A percentile compares a stretch with the other conserved stretches of the same genome.
These are phyloP conservation scores for Fraxinus floribunda DNA, from an alignment of 305 asterid species.

Conservation along the genomic window DNA sequence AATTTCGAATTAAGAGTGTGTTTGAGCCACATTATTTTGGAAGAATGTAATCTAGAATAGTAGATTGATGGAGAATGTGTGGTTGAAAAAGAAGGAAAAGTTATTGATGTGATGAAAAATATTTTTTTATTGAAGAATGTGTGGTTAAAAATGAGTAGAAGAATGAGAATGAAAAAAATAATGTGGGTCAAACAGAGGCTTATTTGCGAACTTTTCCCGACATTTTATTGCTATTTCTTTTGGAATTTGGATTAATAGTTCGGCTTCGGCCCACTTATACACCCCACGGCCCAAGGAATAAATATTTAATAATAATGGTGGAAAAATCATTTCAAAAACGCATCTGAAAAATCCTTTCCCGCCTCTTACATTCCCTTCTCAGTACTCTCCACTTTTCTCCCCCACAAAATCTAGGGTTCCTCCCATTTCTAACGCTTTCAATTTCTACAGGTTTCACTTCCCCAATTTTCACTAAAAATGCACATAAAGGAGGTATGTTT, in stretches of 20 bases:
- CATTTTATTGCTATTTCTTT: too few species aligned
- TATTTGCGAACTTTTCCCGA: too few species aligned
- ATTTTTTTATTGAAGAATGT: too few species aligned
- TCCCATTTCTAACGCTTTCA: neutral
- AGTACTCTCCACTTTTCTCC: neutral
- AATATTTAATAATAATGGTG: neutral
- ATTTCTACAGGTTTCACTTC: slow-evolving; percentile 16
- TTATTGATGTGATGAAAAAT: too few species aligned
- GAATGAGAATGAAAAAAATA: too few species aligned
- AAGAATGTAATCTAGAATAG: too few species aligned
- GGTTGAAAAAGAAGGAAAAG: too few species aligned
- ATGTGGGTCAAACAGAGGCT: too few species aligned
- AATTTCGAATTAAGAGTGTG: too few species aligned
- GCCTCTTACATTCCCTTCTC: neutral
- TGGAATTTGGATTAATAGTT: neutral
- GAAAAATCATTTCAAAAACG: neutral
- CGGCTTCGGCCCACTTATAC: neutral
- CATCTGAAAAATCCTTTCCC: neutral
- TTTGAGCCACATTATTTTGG: too few species aligned
- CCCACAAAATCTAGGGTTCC: neutral
- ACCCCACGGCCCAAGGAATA: neutral
- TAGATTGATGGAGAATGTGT: too few species aligned
- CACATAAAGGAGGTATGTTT: slow-evolving; percentile 79
- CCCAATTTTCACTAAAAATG: slow-evolving; percentile 38
- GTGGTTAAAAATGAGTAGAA: too few species aligned